phyloP scores from a whole-genome alignment of 2,329 filamentous ascomycete genomes.

The Penicillium sp. region DNA sequence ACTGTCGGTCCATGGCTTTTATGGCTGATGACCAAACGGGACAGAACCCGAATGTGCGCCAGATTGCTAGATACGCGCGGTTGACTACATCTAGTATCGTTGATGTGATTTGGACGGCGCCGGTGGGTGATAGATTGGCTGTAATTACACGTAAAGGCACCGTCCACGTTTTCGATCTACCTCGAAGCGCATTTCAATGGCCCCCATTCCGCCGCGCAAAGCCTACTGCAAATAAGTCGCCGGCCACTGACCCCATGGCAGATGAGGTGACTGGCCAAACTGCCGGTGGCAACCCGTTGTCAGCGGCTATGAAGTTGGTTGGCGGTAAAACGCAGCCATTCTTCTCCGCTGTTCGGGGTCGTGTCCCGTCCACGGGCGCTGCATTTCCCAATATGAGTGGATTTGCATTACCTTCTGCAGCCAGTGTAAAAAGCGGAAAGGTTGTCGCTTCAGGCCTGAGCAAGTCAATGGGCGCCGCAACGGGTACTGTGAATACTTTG shows the following conservation, averaged over 20 bases:
- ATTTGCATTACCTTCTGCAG: conserved; percentile 48
- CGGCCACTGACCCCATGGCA: conserved; percentile 46
- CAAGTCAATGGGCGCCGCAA: conserved; percentile 51
- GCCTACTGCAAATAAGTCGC: conserved; percentile 37
- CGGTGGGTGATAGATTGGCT: conserved; percentile 77
- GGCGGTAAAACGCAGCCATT: conserved; percentile 62
- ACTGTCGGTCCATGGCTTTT: conserved; percentile 42
- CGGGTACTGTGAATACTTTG: conserved; percentile 49
- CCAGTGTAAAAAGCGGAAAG: conserved; percentile 48
- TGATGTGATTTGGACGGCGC: conserved; percentile 83
- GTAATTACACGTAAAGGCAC: conserved; percentile 95
- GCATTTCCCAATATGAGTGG: conserved; percentile 46
- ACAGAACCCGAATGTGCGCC: conserved; percentile 60
- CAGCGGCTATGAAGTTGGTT: conserved; percentile 68
- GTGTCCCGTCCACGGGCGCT: conserved; percentile 49
- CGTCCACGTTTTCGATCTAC: conserved; percentile 86
- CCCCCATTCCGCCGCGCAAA: conserved; percentile 63
- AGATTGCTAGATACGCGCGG: conserved; percentile 83
- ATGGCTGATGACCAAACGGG: conserved; percentile 37
- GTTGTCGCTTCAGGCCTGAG: conserved; percentile 52
- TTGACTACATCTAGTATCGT: conserved; percentile 90
- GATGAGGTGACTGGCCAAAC: conserved; percentile 50
- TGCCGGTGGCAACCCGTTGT: conserved; percentile 52
- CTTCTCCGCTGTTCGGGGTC: conserved; percentile 63
- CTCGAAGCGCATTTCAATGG: conserved; percentile 80